These are phyloP conservation scores for Termitomyces eurrhizus DNA, from an alignment of 768 basidiomycete genomes.

Conservation along the genomic window DNA sequence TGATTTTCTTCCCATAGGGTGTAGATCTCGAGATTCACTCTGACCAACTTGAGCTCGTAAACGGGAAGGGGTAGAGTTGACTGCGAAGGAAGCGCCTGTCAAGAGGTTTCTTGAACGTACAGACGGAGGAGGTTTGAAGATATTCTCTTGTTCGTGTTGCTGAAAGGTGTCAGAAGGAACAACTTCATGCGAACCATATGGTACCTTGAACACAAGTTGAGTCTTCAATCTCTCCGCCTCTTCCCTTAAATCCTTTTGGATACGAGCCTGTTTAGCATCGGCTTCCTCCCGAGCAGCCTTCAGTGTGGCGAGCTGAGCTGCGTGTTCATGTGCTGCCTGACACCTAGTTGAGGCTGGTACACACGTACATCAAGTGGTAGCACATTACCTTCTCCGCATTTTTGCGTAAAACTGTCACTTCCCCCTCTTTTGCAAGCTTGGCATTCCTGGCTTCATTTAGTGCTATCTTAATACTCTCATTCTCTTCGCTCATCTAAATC, in stretches of 20 bases:
- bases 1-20: slow-evolving; percentile 30
- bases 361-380: not conserved
- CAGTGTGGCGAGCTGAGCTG: slow-evolving; percentile 50
- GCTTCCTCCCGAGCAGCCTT: slow-evolving; percentile 59
- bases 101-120: slow-evolving; percentile 36
- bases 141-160: slow-evolving; percentile 68
- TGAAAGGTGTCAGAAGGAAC: slow-evolving; percentile 20
- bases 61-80: slow-evolving; percentile 35
- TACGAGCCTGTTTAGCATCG: slow-evolving; percentile 48
- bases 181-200: not conserved
- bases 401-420: slow-evolving; percentile 63
- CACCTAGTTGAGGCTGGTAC: not conserved
- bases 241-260: slow-evolving; percentile 60
- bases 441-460: slow-evolving; percentile 46
- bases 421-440: slow-evolving; percentile 62
- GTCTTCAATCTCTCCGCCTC: slow-evolving; percentile 71
- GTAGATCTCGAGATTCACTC: slow-evolving; percentile 19
- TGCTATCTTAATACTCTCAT: slow-evolving; percentile 40
- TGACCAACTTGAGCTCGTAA: slow-evolving; percentile 31
- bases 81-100: slow-evolving; percentile 36
- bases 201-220: slow-evolving; percentile 67
- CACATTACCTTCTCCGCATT: slow-evolving; percentile 59
- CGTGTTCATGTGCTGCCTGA: slow-evolving; percentile 57
- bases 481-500: slow-evolving; percentile 46
- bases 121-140: slow-evolving; percentile 45